Base-by-base conservation (phyloP, 306 rosid species). In the Fagus sylvatica region DNA sequence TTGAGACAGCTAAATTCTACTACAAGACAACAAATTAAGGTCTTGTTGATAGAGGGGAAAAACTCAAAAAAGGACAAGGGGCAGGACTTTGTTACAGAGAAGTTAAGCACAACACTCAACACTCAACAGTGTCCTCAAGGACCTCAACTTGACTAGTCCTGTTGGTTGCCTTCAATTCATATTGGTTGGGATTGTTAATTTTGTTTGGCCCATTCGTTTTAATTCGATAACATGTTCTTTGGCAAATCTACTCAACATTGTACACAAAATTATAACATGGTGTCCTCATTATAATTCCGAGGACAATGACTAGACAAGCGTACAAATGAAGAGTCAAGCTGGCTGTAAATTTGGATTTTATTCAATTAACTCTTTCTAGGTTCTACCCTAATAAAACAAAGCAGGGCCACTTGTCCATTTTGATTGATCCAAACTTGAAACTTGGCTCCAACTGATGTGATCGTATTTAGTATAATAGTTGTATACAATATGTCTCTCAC, bases 241-340 rank as follows among this genome's bases (percentile, higher is more conserved):
- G 75, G 70, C 42, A 71, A 74, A 43, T 76, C 83, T 71, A 64
- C 81, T 40, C 75, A 75, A 78, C 43, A 80, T 76, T 30, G 82
- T 76, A 78, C 84, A 81, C 67, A 81, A 59, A 85, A 83, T 85
- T 48, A 61, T 71, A 76, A 55, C 69, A 7, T 53, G 17, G 80
- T 49, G 82, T 80, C 69, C 33, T 41, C 57, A 64, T 71, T 74
- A 62, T 76, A 59, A 64, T 43, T 43, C 56, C 40, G 60, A 51
- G 73, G 79, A 76, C 28, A 79, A 71, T 77, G 82, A 85, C 81
- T 67, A 60, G 49, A 75, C 87, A 84, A 62, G 79, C 67, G 79
- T 74, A 84, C 77, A 72, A 73, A 22, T 43, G 71, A 79, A 77
- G 82, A 57, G 65, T 88, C 65, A 33, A 42, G 78, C 60, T 60